Evolutionary conservation across 2,329 filamentous ascomycete genomes (phyloP), one percentile per base, ranked within the genome.

Genomic region (Aspergillus quadricinctus): DNA sequence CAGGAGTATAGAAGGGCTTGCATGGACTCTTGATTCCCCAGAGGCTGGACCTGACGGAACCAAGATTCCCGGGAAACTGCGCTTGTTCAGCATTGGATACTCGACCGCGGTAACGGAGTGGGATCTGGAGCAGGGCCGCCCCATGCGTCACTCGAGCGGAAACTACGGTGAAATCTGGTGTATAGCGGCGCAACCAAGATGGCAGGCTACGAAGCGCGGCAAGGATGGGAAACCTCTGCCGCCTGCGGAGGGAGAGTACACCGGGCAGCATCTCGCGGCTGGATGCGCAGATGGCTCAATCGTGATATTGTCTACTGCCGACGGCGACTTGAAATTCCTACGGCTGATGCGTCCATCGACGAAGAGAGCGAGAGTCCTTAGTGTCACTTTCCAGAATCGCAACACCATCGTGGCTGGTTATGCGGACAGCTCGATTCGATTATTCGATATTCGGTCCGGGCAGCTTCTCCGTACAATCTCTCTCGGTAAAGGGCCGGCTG

Each of bases 141-240:
- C 92, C 10, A 83, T 88, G 75, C 85, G 88, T 57, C 89, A 95
- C 73, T 91, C 90, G 19, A 92, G 89, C 66, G 94, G 93, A 48
- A 95, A 95, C 73, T 91, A 96, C 73, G 92, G 92, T 62, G 92
- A 97, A 69, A 93, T 97, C 59, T 99, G 94, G 94, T 97, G 93
- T 75, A 83, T 99, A 66, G 90, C 90, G 57, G 89, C 88, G 14
- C 93, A 97, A 75, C 94, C 93, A 3, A 78, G 80, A 61, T 77
- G 75, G 71, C 75, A 78, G 57, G 57, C 71, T 29, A 69, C 68
- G 27, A 66, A 69, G 61, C 71, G 60, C 37, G 68, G 65, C 49
- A 75, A 71, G 56, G 69, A 75, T 59, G 71, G 69, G 37, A 74
- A 73, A 57, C 53, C 60, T 51, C 53, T 69, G 50, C 63, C 66